Conservation (phyloP, 1,139 yeast species). For the Geotrichum fermentans region DNA sequence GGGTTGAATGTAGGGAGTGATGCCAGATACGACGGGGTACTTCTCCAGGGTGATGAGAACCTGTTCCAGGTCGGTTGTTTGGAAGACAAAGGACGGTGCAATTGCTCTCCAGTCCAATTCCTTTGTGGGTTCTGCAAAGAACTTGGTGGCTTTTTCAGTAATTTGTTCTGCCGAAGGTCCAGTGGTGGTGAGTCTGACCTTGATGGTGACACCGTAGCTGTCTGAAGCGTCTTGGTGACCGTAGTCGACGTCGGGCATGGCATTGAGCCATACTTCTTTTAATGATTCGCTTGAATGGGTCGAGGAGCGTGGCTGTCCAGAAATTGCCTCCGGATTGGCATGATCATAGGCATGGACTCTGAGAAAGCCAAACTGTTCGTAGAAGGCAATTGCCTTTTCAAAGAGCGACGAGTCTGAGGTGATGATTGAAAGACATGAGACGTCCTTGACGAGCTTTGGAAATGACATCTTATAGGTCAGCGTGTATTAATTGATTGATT, state of each 20-base stretch:
- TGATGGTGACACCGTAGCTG: conserved; percentile 33
- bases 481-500: too few relatives aligned
- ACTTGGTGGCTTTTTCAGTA: conserved; percentile 21
- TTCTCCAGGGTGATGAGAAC: conserved; percentile 18
- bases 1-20: conserved; percentile 28
- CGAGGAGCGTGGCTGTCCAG: conserved; percentile 28
- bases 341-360: conserved; percentile 43
- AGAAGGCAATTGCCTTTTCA: conserved; percentile 48
- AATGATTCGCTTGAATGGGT: conserved; percentile 30
- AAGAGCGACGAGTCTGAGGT: conserved; percentile 49
- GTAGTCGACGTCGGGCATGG: conserved; percentile 21
- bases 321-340: conserved; percentile 26
- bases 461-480: conserved; percentile 3
- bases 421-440: conserved; percentile 52
- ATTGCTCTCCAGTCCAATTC: conserved; percentile 39
- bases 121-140: conserved; percentile 24
- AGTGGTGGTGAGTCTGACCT: conserved; percentile 31
- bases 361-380: conserved; percentile 54
- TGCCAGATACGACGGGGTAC: conserved; percentile 15
- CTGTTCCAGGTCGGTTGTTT: conserved; percentile 29
- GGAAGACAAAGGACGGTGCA: conserved; percentile 36
- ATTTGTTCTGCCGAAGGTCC: conserved; percentile 28
- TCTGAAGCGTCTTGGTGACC: conserved; percentile 28
- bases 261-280: conserved; percentile 31
- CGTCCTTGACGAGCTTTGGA: conserved; percentile 27